Evolutionary conservation across 495 filamentous ascomycete genomes (phyloP).

Genomic region (Aspergillus diversus): DNA sequence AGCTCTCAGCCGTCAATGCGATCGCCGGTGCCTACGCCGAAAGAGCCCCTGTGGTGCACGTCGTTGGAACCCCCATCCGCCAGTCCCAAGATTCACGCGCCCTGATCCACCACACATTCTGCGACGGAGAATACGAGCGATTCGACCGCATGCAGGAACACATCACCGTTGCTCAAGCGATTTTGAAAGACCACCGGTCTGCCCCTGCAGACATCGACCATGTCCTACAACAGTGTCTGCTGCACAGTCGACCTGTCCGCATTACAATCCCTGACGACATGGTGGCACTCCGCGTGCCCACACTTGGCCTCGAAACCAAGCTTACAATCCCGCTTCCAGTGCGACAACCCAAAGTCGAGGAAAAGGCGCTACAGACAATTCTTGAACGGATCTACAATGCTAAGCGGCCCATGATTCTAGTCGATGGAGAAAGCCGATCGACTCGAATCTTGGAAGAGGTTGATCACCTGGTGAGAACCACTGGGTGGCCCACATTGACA

Average conservation of each 20-base stretch:
- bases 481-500: slow-evolving; percentile 34
- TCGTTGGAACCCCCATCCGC: slow-evolving; percentile 61
- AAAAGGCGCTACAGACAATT: slow-evolving; percentile 15
- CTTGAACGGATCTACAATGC: slow-evolving; percentile 31
- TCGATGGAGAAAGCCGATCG: slow-evolving; percentile 33
- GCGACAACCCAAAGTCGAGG: slow-evolving; percentile 9
- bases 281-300: slow-evolving; percentile 29
- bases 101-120: slow-evolving; percentile 45
- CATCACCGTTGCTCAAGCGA: slow-evolving; percentile 40
- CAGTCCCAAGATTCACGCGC: slow-evolving; percentile 27
- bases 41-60: slow-evolving; percentile 76
- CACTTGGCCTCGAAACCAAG: slow-evolving; percentile 2
- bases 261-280: slow-evolving; percentile 44
- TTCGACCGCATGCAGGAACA: slow-evolving; percentile 39
- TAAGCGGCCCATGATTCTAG: slow-evolving; percentile 36
- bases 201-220: slow-evolving; percentile 40
- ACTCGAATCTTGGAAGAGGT: slow-evolving; percentile 26
- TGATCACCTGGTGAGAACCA: slow-evolving; percentile 26
- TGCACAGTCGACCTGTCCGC: slow-evolving; percentile 44
- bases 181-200: slow-evolving; percentile 31
- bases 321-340: slow-evolving; percentile 8
- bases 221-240: slow-evolving; percentile 34
- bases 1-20: slow-evolving; percentile 74
- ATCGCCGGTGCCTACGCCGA: slow-evolving; percentile 74
- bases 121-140: slow-evolving; percentile 38